These are phyloP conservation scores for Fusarium sp. DNA, from an alignment of 2,329 filamentous ascomycete species.

Conservation along the genomic window DNA sequence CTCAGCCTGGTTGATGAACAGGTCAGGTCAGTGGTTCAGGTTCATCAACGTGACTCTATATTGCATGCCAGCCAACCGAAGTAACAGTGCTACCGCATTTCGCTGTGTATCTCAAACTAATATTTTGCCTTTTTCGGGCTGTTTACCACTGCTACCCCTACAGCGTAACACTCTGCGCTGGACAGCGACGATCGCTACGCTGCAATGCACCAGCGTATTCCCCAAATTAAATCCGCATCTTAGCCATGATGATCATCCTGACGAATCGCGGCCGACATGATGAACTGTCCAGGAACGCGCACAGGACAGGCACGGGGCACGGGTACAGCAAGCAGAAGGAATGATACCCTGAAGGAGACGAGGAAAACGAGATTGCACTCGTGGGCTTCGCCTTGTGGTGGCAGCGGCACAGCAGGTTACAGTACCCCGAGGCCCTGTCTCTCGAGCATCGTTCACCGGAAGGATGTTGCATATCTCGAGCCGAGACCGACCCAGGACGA, in stretches of 20 bases:
- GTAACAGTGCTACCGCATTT: conserved; percentile 33
- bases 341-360: not conserved
- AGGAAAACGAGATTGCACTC: conserved; percentile 29
- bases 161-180: conserved; percentile 28
- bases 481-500: not conserved
- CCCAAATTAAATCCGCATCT: conserved; percentile 25
- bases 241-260: not conserved
- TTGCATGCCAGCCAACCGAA: conserved; percentile 13
- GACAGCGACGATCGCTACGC: conserved; percentile 4
- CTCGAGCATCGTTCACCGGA: conserved; percentile 9
- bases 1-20: conserved; percentile 3
- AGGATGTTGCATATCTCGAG: conserved; percentile 29
- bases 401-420: conserved; percentile 38
- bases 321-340: conserved; percentile 12
- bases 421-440: conserved; percentile 32
- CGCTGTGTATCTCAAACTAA: not conserved
- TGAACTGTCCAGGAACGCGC: conserved; percentile 7
- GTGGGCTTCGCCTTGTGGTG: conserved; percentile 10
- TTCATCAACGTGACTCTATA: conserved; percentile 8
- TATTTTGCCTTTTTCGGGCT: conserved; percentile 3
- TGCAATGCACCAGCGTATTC: conserved; percentile 18
- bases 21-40: not conserved
- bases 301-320: not conserved
- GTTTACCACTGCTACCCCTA: not conserved
- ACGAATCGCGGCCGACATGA: conserved; percentile 17